These are phyloP conservation scores for Diplodia mutila DNA, from an alignment of 2,329 filamentous ascomycete species.

Conservation along the genomic window DNA sequence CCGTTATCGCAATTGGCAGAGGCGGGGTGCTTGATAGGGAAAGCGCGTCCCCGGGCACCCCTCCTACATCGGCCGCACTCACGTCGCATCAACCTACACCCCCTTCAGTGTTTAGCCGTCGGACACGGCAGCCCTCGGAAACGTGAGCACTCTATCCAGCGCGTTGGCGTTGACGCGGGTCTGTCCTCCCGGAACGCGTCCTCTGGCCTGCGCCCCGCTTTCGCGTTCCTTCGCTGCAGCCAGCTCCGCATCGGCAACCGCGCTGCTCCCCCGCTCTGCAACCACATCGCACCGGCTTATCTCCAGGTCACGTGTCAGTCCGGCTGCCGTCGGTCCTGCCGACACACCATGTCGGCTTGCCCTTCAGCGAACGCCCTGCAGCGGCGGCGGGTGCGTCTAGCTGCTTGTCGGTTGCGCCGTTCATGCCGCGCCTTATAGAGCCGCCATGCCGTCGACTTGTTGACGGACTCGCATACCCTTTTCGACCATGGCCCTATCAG, in stretches of 20 bases:
- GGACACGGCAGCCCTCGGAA: too few relatives aligned
- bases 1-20: conserved; percentile 22
- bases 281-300: conserved; percentile 4
- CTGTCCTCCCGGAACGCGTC: not conserved
- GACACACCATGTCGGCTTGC: conserved; percentile 2
- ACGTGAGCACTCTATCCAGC: too few relatives aligned
- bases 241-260: not conserved
- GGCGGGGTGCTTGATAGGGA: conserved; percentile 6
- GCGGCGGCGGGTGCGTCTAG: not conserved
- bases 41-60: not conserved
- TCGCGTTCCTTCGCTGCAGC: not conserved
- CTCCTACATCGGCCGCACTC: not conserved
- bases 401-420: conserved; percentile 13
- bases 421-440: conserved; percentile 9
- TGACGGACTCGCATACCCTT: conserved; percentile 5
- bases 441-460: not conserved
- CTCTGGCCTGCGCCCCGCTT: conserved; percentile 6
- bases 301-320: not conserved
- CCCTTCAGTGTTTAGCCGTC: too few relatives aligned
- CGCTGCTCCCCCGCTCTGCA: conserved; percentile 7
- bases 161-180: too few relatives aligned
- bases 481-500: conserved; percentile 7
- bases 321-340: conserved; percentile 2
- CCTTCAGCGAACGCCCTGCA: not conserved
- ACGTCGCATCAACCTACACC: not conserved